Percentiles rank a stretch among this genome's conserved stretches.
Evolutionary conservation across 2,329 filamentous ascomycete genomes (phyloP).

Genomic region (Neopestalotiopsis clavispora): DNA sequence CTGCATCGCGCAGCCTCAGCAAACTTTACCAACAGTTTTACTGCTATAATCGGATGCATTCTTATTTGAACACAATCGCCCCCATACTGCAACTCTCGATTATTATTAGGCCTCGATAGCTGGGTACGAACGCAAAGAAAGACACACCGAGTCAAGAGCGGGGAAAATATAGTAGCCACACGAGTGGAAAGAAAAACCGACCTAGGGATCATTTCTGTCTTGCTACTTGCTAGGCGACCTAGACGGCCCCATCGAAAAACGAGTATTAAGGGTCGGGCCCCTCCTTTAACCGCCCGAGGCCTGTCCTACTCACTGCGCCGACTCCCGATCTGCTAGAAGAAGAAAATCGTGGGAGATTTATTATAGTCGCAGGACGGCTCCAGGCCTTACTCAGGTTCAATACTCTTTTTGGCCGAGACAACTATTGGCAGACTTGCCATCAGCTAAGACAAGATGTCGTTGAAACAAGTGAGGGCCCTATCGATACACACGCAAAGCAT

Average conservation of each 20-base stretch:
- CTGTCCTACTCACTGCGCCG: background rate
- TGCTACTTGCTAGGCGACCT: background rate
- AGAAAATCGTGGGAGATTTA: constrained; percentile 1
- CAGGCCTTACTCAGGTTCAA: background rate
- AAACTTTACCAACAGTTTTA: background rate
- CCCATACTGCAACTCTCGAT: background rate
- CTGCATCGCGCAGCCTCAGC: constrained; percentile 8
- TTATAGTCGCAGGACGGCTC: constrained; percentile 19
- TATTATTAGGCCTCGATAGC: background rate
- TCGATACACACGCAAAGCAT: constrained; percentile 14
- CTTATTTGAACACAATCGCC: background rate
- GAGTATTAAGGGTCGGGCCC: constrained; percentile 14
- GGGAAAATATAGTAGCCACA: constrained; percentile 7
- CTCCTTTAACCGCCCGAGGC: constrained; percentile 8
- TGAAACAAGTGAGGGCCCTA: constrained; percentile 34
- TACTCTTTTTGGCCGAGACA: background rate
- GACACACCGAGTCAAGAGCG: constrained; percentile 13
- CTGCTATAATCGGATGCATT: constrained; percentile 1
- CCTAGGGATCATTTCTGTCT: background rate
- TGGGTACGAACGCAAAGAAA: background rate
- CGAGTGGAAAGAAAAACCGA: background rate
- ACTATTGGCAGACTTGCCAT: background rate
- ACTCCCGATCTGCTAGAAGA: background rate
- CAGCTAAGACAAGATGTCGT: constrained; percentile 31
- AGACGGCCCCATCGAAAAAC: background rate